Percentiles rank a stretch among this genome's conserved stretches.
Evolutionary conservation across 1,284 basidiomycete species (phyloP).

Genomic region (Fomitopsis palustris): DNA sequence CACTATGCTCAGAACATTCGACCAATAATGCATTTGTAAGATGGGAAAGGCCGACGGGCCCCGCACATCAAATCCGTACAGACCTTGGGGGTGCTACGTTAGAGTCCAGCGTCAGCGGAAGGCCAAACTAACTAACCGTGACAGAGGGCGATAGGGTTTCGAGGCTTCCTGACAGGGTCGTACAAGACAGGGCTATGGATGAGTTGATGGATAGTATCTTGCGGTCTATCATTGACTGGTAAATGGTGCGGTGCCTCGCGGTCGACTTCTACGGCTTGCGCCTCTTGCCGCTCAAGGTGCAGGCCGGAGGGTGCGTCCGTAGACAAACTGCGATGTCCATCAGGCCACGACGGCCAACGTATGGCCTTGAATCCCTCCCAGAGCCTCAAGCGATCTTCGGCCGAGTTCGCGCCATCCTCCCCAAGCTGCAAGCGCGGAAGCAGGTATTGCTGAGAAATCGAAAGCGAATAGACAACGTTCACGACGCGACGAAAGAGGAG

Average conservation of each 20-base stretch:
- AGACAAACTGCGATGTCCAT: neutral
- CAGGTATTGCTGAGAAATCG: conserved; percentile 63
- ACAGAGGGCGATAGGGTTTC: conserved; percentile 90
- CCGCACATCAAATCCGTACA: conserved; percentile 93
- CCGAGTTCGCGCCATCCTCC: neutral
- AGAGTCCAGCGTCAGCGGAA: conserved; percentile 9
- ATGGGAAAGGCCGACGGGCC: conserved; percentile 74
- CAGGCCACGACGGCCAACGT: conserved; percentile 15
- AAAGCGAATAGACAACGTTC: conserved; percentile 62
- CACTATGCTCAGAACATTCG: conserved; percentile 81
- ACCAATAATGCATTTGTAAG: conserved; percentile 94
- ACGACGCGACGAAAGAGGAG: conserved; percentile 59
- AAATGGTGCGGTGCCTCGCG: neutral
- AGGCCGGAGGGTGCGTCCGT: neutral
- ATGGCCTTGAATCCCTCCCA: conserved; percentile 13
- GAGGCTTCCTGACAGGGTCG: conserved; percentile 74
- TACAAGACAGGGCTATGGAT: conserved; percentile 72
- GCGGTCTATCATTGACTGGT: neutral
- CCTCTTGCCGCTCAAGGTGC: neutral
- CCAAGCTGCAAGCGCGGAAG: conserved; percentile 17
- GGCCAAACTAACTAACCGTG: conserved; percentile 65
- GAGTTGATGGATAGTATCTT: conserved; percentile 67
- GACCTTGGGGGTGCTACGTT: conserved; percentile 44
- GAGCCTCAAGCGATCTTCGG: conserved; percentile 5
- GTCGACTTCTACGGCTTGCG: neutral